These are phyloP conservation scores for Leccinum fallax DNA, from an alignment of 1,284 basidiomycete species.

Conservation along the genomic window DNA sequence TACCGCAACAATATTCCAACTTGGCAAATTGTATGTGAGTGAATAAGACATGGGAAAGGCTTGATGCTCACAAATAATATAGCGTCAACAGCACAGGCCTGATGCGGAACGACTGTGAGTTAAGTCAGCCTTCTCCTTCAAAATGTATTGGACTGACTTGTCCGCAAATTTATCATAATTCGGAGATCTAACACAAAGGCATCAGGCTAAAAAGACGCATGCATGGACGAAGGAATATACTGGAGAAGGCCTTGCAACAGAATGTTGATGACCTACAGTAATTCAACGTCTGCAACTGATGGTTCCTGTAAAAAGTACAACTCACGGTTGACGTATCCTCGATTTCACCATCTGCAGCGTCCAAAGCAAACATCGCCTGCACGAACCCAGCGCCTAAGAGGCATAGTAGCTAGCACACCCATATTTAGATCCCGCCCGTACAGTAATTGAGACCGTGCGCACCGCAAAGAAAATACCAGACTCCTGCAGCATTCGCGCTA, in stretches of 20 bases:
- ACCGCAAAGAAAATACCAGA: constrained; percentile 92
- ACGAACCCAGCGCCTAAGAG: constrained; percentile 84
- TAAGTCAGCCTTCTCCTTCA: constrained; percentile 15
- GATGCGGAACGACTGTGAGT: constrained; percentile 6
- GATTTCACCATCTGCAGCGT: constrained; percentile 83
- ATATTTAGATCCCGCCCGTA: background rate
- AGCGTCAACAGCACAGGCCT: constrained; percentile 74
- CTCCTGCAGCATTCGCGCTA: constrained; percentile 89
- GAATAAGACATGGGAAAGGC: background rate
- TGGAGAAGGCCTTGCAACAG: constrained; percentile 83
- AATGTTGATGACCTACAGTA: constrained; percentile 64
- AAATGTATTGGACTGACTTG: constrained; percentile 40
- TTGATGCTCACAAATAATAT: constrained; percentile 72
- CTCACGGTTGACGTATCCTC: constrained; percentile 55
- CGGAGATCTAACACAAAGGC: constrained; percentile 57
- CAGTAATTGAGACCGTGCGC: constrained; percentile 21
- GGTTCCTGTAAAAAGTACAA: background rate
- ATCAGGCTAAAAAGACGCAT: constrained; percentile 4
- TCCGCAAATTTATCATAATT: constrained; percentile 71
- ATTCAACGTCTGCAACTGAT: background rate
- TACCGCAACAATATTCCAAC: constrained; percentile 87
- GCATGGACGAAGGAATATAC: constrained; percentile 42
- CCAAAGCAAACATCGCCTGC: constrained; percentile 86
- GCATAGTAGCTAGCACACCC: constrained; percentile 63
- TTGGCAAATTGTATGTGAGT: constrained; percentile 31